Base-by-base conservation (phyloP, 164 flowering plant genomes). In the Brasenia schreberi region DNA sequence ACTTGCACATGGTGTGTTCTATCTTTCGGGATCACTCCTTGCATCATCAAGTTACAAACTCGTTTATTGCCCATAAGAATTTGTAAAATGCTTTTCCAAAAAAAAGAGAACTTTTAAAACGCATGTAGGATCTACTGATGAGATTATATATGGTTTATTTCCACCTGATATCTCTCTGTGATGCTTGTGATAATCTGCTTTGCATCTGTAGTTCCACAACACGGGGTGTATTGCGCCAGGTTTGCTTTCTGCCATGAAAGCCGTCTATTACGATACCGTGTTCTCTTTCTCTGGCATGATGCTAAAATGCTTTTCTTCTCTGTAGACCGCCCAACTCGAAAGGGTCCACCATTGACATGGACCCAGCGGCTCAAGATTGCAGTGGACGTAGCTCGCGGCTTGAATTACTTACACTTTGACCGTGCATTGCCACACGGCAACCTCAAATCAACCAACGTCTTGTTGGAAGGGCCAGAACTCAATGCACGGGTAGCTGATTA, bases 361-460 rank as follows among this genome's bases (percentile, higher is more conserved):
- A 70, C 78, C 19, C 97, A 87, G 62, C 82, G 99, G 73, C 90
- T 91, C 60, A 94, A 94, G 71, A 84, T 94, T 65, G 93, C 97
- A 0, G 96, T 90, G 27, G 99, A 94, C 68, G 79, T 90, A 63
- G 99, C 97, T 58, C 97, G 97, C 59, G 97, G 99, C 74, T 86
- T 95, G 73, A 92, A 92, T 74, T 88, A 95, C 77, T 97, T 95
- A 77, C 99, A 95, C 81, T 90, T 95, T 65, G 99, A 95, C 70
- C 90, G 99, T 11, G 90, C 87, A 53, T 79, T 90, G 42, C 97
- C 96, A 1, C 99, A 95, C 33, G 97, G 99, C 5, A 95, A 95
- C 84, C 89, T 95, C 33, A 95, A 95, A 78, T 86, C 99, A 61
- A 83, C 94, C 61, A 95, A 95, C 72, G 60, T 92, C 10, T 72